Percentiles rank a stretch among this genome's conserved stretches.
phyloP scores from a whole-genome alignment of 192 early-diverging fungal species.

The Allomyces arbusculus region DNA sequence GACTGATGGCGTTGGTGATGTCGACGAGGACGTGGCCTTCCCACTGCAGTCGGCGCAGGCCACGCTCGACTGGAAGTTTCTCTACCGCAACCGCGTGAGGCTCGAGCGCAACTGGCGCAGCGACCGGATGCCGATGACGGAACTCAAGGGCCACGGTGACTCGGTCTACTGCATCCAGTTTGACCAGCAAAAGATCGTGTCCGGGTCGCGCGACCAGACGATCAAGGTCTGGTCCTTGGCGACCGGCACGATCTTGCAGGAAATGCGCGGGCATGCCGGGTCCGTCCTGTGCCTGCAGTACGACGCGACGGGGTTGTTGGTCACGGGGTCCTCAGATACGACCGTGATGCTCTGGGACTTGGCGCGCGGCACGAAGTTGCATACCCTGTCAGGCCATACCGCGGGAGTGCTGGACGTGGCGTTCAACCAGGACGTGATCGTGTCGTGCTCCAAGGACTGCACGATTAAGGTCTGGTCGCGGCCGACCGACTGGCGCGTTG shows the following conservation, averaged over 20 bases:
- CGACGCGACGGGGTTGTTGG: conserved; percentile 37
- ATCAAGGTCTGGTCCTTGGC: conserved; percentile 51
- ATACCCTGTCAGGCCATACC: conserved; percentile 48
- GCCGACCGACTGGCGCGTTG: not conserved
- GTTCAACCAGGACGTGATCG: conserved; percentile 48
- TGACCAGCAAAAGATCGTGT: conserved; percentile 39
- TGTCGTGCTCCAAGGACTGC: conserved; percentile 83
- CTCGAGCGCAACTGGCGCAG: conserved; percentile 54
- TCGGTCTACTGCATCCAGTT: conserved; percentile 78
- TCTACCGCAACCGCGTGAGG: conserved; percentile 41
- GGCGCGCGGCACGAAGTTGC: conserved; percentile 16
- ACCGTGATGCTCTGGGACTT: conserved; percentile 68
- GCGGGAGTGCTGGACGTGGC: conserved; percentile 70
- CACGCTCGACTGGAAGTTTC: conserved; percentile 45
- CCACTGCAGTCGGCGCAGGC: conserved; percentile 10
- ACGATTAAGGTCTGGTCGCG: conserved; percentile 75
- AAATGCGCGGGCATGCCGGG: conserved; percentile 31
- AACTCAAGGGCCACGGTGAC: conserved; percentile 45
- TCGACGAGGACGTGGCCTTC: conserved; percentile 3
- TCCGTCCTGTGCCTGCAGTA: conserved; percentile 62
- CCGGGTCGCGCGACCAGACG: conserved; percentile 46
- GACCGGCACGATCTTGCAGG: conserved; percentile 21
- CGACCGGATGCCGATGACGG: conserved; percentile 23
- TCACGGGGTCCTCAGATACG: conserved; percentile 67
- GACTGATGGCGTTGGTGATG: conserved; percentile 6